Percentiles rank a stretch among this genome's conserved stretches.
Conservation (phyloP, 208 protist species). For the Acanthamoeba royreba region DNA sequence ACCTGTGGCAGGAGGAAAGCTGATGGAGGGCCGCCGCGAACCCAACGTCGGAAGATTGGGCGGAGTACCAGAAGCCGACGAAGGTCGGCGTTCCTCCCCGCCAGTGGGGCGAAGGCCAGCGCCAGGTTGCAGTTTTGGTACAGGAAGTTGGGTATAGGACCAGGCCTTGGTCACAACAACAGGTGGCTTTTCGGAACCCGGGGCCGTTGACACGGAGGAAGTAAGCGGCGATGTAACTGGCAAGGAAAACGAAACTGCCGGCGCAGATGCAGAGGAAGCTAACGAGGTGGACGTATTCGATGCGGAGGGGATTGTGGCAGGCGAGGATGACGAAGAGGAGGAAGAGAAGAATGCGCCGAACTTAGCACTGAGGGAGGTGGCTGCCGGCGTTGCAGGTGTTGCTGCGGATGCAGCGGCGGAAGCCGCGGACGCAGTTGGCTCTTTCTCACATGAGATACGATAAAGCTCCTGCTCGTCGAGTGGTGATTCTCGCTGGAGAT, state of each 20-base stretch:
- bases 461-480: conserved; percentile 26
- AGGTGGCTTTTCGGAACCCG: no score
- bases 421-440: background rate
- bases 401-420: background rate
- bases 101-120: background rate
- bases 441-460: background rate
- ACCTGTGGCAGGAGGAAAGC: no score
- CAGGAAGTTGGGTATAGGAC: background rate
- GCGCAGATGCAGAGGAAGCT: background rate
- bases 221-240: no score
- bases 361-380: background rate
- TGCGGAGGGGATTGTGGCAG: background rate
- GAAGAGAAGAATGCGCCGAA: conserved; percentile 5
- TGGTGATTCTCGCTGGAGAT: background rate
- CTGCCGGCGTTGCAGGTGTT: background rate
- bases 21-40: no score
- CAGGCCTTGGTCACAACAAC: background rate
- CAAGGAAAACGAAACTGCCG: no score
- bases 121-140: background rate
- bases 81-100: background rate
- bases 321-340: background rate
- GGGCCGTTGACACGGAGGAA: no score
- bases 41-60: no score
- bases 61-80: background rate
- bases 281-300: background rate